Percentiles rank a stretch among this genome's conserved stretches.
These are phyloP conservation scores for Xanthoceras sorbifolium DNA, from an alignment of 345 rosid genomes.

Conservation along the genomic window DNA sequence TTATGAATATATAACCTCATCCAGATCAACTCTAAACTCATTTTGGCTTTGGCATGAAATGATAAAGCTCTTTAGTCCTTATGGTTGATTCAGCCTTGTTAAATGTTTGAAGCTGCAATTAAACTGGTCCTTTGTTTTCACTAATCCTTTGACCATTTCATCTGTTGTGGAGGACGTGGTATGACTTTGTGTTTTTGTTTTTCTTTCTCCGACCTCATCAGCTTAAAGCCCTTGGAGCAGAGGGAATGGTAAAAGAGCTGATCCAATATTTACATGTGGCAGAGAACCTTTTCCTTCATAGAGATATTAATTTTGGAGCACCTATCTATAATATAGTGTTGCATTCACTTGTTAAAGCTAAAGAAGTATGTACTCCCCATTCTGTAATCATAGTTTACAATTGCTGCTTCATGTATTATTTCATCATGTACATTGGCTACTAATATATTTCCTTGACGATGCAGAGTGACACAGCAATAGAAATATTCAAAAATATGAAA, in stretches of 20 bases:
- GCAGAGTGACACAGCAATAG: conserved; percentile 59
- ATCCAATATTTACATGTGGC: conserved; percentile 49
- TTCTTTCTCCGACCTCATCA: conserved; percentile 27
- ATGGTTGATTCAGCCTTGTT: background rate
- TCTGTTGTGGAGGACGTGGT: background rate
- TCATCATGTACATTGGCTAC: conserved; percentile 11
- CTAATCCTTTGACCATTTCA: background rate
- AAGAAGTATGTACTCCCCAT: conserved; percentile 49
- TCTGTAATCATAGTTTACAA: conserved; percentile 14
- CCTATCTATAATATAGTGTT: conserved; percentile 60
- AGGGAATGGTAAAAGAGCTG: conserved; percentile 71
- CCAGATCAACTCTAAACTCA: background rate
- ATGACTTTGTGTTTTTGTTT: conserved; percentile 6
- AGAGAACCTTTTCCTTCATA: conserved; percentile 42
- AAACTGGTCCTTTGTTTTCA: background rate
- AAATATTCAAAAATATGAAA: conserved; percentile 61
- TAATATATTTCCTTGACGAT: conserved; percentile 25
- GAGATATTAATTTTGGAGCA: conserved; percentile 41
- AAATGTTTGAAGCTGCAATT: background rate
- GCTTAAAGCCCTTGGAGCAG: conserved; percentile 79
- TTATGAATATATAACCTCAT: background rate
- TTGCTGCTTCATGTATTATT: conserved; percentile 18
- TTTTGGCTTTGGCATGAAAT: background rate
- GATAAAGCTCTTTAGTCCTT: background rate
- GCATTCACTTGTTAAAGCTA: conserved; percentile 60